Evolutionary conservation across 1,284 basidiomycete genomes (phyloP), one percentile per base, ranked within the genome.

Genomic region (Ganoderma resinaceum): DNA sequence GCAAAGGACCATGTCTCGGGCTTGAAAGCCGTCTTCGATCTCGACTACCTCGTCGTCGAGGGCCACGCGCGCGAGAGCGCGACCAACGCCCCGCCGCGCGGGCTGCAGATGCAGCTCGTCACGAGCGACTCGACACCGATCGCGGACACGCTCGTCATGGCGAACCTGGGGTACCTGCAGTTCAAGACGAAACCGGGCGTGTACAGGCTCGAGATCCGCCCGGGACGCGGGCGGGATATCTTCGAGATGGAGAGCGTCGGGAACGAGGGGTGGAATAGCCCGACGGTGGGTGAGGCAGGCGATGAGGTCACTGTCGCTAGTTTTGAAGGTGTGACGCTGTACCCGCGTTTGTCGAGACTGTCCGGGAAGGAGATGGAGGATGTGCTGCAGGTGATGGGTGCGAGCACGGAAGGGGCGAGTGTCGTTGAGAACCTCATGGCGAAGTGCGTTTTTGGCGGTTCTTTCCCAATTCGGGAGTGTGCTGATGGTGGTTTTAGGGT

Each of bases 161-260:
- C 95, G 6, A 99, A 99, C 77, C 83, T 99, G 11, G 98, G 97
- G 3, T 99, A 99, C 80, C 85, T 98, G 71, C 98, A 99, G 80
- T 96, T 99, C 84, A 96, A 95, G 77, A 93, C 95, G 2, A 91
- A 88, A 61, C 97, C 97, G 0, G 97, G 97, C 2, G 89, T 94
- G 0, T 98, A 94, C 83, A 83, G 86, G 61, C 84, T 99, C 1
- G 88, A 91, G 65, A 96, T 99, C 66, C 87, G 97, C 3, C 86
- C 89, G 14, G 96, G 96, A 0, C 84, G 91, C 6, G 95, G 95
- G 4, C 84, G 86, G 52, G 91, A 96, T 40, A 88, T 99, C 26
- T 99, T 91, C 79, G 82, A 85, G 70, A 85, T 98, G 75, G 91
- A 93, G 76, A 96, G 94, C 78, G 92, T 92, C 2, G 95, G 94